Conservation (phyloP, 805 yeast genomes). For the Candida fluviatilis region DNA sequence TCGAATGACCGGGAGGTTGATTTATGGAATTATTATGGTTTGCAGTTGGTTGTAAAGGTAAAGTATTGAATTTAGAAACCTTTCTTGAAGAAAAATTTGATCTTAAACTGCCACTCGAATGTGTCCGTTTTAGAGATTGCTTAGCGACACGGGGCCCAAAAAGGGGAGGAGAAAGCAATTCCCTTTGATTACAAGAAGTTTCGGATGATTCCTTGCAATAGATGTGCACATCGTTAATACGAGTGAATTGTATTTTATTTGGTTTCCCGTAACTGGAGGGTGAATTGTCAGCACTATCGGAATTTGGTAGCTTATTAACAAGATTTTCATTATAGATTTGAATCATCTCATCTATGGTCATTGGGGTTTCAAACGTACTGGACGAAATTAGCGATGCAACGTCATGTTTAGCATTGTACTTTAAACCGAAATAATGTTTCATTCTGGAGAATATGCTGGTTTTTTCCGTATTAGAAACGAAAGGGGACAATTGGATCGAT, state of each 20-base stretch:
- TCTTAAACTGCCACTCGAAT: neutral
- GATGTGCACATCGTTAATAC: neutral
- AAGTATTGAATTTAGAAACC: neutral
- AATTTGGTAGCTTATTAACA: neutral
- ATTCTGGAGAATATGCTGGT: neutral
- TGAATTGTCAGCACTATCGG: neutral
- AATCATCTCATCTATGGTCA: neutral
- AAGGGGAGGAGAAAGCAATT: neutral
- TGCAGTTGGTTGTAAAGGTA: neutral
- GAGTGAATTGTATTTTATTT: neutral
- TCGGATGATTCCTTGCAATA: neutral
- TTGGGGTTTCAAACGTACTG: neutral
- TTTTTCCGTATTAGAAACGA: neutral
- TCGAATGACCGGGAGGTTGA: slow-evolving; percentile 13
- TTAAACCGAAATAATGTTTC: slow-evolving; percentile 1
- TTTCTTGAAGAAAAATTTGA: neutral
- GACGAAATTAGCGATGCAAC: neutral
- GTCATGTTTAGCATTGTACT: neutral
- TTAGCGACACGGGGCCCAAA: neutral
- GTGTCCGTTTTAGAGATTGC: neutral
- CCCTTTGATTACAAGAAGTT: neutral
- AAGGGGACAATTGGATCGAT: neutral
- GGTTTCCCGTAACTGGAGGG: neutral
- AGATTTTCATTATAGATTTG: no score
- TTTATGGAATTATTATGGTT: neutral